Evolutionary conservation across 176 grass and related monocot genomes (phyloP).

Genomic region (Chrysopogon serrulatus): DNA sequence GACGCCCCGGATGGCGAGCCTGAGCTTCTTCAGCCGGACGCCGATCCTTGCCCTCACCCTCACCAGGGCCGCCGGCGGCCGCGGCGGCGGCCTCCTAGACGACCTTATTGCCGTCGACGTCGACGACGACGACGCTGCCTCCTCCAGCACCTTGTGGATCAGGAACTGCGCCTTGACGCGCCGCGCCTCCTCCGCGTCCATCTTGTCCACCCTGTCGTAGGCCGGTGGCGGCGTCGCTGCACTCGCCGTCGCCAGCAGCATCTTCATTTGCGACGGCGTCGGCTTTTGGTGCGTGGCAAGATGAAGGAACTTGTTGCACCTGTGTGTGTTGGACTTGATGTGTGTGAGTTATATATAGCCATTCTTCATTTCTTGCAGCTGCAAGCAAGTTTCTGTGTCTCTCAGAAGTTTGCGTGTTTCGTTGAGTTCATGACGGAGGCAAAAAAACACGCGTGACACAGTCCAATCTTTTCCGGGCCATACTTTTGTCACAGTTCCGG

Average conservation of each 20-base stretch:
- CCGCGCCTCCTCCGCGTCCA: conserved; percentile 45
- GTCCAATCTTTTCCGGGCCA: not conserved
- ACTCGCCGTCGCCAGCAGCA: conserved; percentile 18
- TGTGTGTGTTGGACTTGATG: not conserved
- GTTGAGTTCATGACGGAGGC: not conserved
- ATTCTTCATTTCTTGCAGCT: not conserved
- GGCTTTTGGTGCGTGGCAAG: too few species aligned
- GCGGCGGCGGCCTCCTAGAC: not conserved
- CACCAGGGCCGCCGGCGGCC: not conserved
- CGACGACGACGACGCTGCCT: not conserved
- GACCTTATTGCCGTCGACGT: not conserved
- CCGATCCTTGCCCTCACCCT: conserved; percentile 28
- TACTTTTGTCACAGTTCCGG: not conserved
- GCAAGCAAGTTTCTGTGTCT: not conserved
- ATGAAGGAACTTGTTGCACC: conserved; percentile 26
- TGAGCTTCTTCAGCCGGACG: conserved; percentile 46
- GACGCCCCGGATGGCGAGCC: conserved; percentile 25
- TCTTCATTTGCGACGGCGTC: not conserved
- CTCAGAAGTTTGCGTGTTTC: not conserved
- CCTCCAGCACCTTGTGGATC: conserved; percentile 65
- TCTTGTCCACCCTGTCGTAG: conserved; percentile 60
- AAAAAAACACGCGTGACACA: not conserved
- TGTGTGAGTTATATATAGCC: conserved; percentile 20
- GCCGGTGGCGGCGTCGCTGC: not conserved
- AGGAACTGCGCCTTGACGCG: conserved; percentile 61